Percentiles rank a stretch among this genome's conserved stretches.
Evolutionary conservation across 805 yeast species (phyloP).

Genomic region (Pichia cabralensis): DNA sequence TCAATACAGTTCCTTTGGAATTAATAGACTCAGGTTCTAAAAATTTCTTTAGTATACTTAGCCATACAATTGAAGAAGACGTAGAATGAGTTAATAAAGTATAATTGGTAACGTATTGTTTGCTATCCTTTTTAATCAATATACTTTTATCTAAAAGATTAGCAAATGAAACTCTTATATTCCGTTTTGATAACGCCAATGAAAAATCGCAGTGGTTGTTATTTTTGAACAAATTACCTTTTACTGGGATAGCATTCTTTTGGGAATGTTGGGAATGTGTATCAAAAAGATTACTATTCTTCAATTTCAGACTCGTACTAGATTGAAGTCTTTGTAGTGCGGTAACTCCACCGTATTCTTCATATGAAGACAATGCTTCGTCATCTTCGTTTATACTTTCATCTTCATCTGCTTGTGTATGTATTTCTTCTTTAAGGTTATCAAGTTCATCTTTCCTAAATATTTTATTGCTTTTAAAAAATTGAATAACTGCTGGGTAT

Average conservation of each 20-base stretch:
- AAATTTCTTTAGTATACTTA: slow-evolving; percentile 41
- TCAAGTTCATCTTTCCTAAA: slow-evolving; percentile 13
- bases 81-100: slow-evolving; percentile 47
- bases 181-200: slow-evolving; percentile 10
- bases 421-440: neutral
- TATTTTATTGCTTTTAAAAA: slow-evolving; percentile 40
- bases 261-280: too few relatives aligned
- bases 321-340: too few relatives aligned
- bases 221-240: too few relatives aligned
- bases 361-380: neutral
- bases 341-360: neutral
- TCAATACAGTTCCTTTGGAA: slow-evolving; percentile 10
- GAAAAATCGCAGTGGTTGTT: slow-evolving; percentile 11
- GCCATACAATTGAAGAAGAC: slow-evolving; percentile 52
- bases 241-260: too few relatives aligned
- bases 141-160: slow-evolving; percentile 65
- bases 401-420: neutral
- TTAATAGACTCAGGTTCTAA: slow-evolving; percentile 25
- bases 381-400: neutral
- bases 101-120: slow-evolving; percentile 23
- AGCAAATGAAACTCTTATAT: slow-evolving; percentile 40
- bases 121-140: slow-evolving; percentile 29
- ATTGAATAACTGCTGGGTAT: slow-evolving; percentile 52
- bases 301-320: too few relatives aligned
- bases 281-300: too few relatives aligned